Conservation (phyloP, 1,139 yeast genomes). For the Nakaseomyces glabratus region DNA sequence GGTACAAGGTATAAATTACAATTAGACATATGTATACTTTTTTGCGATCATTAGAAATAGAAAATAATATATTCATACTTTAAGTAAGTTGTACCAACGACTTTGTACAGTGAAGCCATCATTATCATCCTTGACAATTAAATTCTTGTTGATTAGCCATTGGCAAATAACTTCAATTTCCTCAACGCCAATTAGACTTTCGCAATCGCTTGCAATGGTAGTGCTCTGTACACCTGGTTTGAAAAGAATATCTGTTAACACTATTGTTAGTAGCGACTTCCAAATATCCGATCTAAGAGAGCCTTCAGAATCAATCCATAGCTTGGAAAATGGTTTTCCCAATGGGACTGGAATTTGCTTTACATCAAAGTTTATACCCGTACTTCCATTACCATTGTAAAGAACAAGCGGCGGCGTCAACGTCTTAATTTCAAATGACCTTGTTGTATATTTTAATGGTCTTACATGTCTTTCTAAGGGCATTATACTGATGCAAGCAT, state of each 20-base stretch:
- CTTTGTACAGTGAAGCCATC: slow-evolving; percentile 44
- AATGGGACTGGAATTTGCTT: slow-evolving; percentile 37
- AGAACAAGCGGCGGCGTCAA: slow-evolving; percentile 28
- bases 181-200: slow-evolving; percentile 36
- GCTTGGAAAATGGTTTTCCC: slow-evolving; percentile 53
- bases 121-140: slow-evolving; percentile 34
- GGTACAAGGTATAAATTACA: too few relatives aligned
- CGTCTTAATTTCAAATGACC: slow-evolving; percentile 27
- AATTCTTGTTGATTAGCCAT: slow-evolving; percentile 47
- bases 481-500: slow-evolving; percentile 16
- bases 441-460: slow-evolving; percentile 26
- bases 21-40: too few relatives aligned
- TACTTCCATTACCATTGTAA: slow-evolving; percentile 7
- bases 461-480: slow-evolving; percentile 19
- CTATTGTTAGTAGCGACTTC: slow-evolving; percentile 44
- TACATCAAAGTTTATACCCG: too few relatives aligned
- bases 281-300: slow-evolving; percentile 51
- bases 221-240: slow-evolving; percentile 55
- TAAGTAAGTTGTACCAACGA: slow-evolving; percentile 42
- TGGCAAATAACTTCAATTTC: slow-evolving; percentile 46
- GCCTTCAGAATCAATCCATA: slow-evolving; percentile 69
- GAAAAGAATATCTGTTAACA: slow-evolving; percentile 44
- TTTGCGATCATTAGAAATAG: too few relatives aligned
- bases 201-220: slow-evolving; percentile 34
- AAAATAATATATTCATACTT: too few relatives aligned